Base-by-base conservation (phyloP, 2,329 filamentous ascomycete genomes). In the Byssothecium circinans region DNA sequence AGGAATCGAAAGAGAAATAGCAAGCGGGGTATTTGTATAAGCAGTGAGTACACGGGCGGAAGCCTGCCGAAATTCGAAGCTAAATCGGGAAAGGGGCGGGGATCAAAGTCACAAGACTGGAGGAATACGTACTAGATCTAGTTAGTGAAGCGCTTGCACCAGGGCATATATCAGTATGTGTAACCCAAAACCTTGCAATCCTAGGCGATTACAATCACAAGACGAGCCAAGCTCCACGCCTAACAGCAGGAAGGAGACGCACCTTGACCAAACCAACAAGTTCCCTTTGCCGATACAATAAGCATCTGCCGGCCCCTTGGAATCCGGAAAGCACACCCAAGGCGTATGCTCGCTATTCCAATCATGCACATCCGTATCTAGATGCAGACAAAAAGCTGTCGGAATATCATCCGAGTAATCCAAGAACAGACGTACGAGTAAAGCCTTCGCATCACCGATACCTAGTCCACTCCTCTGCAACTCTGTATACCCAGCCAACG, bases 381-480 rank as follows among this genome's bases (percentile, higher is more conserved):
- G 60, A 43, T 69, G 66, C 8, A 62, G 17, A 30, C 66, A 70
- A 32, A 69, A 70, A 1, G 49, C 45, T 7, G 57, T 47, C 1
- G 56, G 47, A 11, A 50, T 38, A 0, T 40, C 36, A 8, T 42
- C 43, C 2, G 27, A 37, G 36, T 42, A 38, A 17, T 56, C 52
- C 4, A 62, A 20, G n/a, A 41, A 53, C 1, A 70, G 33, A 4
- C 64, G 58, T n/a, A 69, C 38, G 15, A 65, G 38, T 2, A 68
- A 32, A 10, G 47, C 59, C 2, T 58, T 60, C 7, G 65, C 60
- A 3, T 23, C 37, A 6, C 58, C 60, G 2, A 62, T 39, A 15
- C 62, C 67, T 49, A 68, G 54, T 3, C 56, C 64, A 5, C 19
- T 41, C n/a, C 61, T 54, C 37, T 68, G 57, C 2, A 69, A 43